Evolutionary conservation across 148 eudicot species (phyloP).

Genomic region (Camellia lanceoleosa): DNA sequence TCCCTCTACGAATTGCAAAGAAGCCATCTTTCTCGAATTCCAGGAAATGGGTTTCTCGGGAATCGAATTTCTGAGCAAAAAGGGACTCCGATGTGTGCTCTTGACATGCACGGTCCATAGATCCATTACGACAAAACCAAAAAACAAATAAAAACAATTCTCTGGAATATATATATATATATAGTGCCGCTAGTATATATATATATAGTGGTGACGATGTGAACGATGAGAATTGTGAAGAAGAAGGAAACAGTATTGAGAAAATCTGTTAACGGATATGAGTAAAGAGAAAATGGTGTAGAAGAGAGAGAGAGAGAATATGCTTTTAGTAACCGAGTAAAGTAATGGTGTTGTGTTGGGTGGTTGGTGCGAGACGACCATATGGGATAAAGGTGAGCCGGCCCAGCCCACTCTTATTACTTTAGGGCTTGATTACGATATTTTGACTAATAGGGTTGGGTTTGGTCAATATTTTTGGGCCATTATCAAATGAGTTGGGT

Average conservation of each 20-base stretch:
- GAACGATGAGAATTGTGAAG: not conserved
- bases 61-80: constrained; percentile 32
- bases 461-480: too few species aligned
- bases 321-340: not conserved
- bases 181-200: not conserved
- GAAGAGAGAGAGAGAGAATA: not conserved
- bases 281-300: not conserved
- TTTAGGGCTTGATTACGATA: too few species aligned
- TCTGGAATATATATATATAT: not conserved
- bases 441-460: too few species aligned
- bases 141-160: not conserved
- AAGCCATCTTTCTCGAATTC: constrained; percentile 21
- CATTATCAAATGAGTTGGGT: too few species aligned
- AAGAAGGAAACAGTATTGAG: not conserved
- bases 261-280: constrained; percentile 4
- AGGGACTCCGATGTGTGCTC: constrained; percentile 32
- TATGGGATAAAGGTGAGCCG: too few species aligned
- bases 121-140: constrained; percentile 40
- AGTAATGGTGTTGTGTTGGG: not conserved
- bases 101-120: constrained; percentile 67
- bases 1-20: constrained; percentile 25
- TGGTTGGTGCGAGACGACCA: too few species aligned
- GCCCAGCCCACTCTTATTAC: too few species aligned
- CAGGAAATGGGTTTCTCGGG: constrained; percentile 30
- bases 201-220: not conserved